A percentile compares a stretch with the other conserved stretches of the same genome.
Evolutionary conservation across 2,329 filamentous ascomycete genomes (phyloP).

Genomic region (Talaromyces atroroseus): DNA sequence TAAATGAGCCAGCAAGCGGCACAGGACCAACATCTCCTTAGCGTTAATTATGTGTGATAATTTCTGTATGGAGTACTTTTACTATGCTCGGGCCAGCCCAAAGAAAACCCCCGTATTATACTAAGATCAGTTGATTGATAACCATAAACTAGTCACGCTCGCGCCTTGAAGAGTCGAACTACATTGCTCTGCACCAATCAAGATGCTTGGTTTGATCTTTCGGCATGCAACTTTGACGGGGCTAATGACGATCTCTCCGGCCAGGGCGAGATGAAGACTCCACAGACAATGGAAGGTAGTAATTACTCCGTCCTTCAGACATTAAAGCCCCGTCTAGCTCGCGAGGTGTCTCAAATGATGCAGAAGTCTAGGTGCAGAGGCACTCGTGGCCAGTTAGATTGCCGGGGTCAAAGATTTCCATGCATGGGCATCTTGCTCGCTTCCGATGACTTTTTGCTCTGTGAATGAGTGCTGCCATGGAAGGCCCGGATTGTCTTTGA

Average conservation of each 20-base stretch:
- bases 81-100: background rate
- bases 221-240: background rate
- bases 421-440: background rate
- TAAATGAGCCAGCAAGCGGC: background rate
- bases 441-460: constrained; percentile 1
- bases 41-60: background rate
- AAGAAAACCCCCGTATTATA: background rate
- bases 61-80: background rate
- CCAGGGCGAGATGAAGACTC: background rate
- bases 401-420: background rate
- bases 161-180: background rate
- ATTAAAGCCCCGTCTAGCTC: background rate
- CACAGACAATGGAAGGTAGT: background rate
- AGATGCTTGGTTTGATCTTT: background rate
- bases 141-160: background rate
- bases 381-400: background rate
- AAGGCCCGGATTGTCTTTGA: no score
- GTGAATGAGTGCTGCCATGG: no score
- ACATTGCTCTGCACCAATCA: background rate
- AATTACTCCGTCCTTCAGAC: no score
- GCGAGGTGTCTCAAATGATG: background rate
- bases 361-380: background rate
- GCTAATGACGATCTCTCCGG: background rate
- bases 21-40: background rate
- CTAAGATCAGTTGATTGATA: background rate